Evolutionary conservation across 169 alveolate species (phyloP).

Genomic region (Eimeria mitis): DNA sequence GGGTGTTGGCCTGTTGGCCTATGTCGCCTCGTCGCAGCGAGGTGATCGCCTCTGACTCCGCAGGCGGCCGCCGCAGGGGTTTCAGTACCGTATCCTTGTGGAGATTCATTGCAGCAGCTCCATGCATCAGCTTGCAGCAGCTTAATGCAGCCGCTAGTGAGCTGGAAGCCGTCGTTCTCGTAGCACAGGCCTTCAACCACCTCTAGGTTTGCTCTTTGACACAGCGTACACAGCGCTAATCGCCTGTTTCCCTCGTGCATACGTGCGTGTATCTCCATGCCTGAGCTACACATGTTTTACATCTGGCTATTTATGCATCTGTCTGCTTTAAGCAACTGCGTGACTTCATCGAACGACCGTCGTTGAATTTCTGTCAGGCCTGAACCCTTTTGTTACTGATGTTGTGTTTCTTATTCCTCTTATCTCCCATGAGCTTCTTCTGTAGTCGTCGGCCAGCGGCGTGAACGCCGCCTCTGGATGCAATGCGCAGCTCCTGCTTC

Average conservation of each 20-base stretch:
- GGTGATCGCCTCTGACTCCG: slow-evolving; percentile 99
- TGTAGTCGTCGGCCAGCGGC: neutral
- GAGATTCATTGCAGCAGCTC: slow-evolving; percentile 97
- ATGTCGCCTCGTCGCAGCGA: slow-evolving; percentile 99
- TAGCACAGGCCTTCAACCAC: slow-evolving; percentile 91
- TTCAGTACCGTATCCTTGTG: slow-evolving; percentile 97
- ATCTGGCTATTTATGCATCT: neutral
- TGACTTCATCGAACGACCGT: neutral
- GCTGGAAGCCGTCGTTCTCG: slow-evolving; percentile 89
- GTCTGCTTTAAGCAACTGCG: neutral
- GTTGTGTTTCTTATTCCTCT: neutral
- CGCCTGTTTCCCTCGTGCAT: neutral
- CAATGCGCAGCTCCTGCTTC: neutral
- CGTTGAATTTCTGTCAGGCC: neutral
- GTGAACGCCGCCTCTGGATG: neutral
- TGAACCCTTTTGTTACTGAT: neutral
- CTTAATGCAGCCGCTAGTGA: slow-evolving; percentile 93
- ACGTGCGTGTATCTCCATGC: neutral
- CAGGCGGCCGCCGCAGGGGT: slow-evolving; percentile 97
- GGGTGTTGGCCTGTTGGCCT: slow-evolving; percentile 98
- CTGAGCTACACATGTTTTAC: neutral
- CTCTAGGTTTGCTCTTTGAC: slow-evolving; percentile 40
- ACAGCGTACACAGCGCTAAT: neutral
- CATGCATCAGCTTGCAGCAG: slow-evolving; percentile 96
- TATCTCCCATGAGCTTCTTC: neutral